Base-by-base conservation (phyloP, 371 early-diverging fungal genomes). In the Haplosporangium sp. region DNA sequence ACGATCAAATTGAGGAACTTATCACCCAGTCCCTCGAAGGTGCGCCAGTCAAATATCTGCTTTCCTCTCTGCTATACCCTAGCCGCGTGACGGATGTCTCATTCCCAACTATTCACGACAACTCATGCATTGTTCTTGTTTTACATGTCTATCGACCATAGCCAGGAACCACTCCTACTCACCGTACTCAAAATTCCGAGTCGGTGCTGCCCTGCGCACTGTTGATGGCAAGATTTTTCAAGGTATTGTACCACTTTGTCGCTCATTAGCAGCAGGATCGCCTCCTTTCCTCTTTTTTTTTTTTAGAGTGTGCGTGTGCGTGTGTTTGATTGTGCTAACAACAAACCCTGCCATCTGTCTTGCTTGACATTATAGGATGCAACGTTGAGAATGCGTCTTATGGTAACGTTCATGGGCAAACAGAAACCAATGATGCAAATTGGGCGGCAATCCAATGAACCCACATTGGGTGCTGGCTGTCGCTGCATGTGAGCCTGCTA, bases 301-400 rank as follows among this genome's bases (percentile, higher is more conserved):
- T 29, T 1, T 29, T 29, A 2, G 29, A 29, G 29, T 52, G 11
- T 23, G 29, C 4, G 29, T 29, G 29, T 29, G 29, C 29, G n/a
- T n/a, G n/a, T 29, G 29, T 29, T 29, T 29, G 29, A 29, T 29
- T 29, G 29, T 29, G 29, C 29, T 29, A 29, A 29, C 29, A 4
- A 29, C 29, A 29, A 29, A 29, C 29, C 29, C 29, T 29, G 29
- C 29, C 29, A 29, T 29, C 29, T 4, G 29, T 4, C 29, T 4
- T 29, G 4, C 1, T 29, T 29, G 29, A 29, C 11, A 8, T n/a
- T 21, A n/a, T 64, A 86, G 95, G 95, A 20, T 90, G 90, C 65
- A 95, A 95, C 71, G 87, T 95, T 50, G 95, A 95, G 69, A 94
- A 93, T 70, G 91, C 93, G 6, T 90, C 91, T 1, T 94, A 91